phyloP scores from a whole-genome alignment of 805 yeast species.

The Teunomyces atbi region DNA sequence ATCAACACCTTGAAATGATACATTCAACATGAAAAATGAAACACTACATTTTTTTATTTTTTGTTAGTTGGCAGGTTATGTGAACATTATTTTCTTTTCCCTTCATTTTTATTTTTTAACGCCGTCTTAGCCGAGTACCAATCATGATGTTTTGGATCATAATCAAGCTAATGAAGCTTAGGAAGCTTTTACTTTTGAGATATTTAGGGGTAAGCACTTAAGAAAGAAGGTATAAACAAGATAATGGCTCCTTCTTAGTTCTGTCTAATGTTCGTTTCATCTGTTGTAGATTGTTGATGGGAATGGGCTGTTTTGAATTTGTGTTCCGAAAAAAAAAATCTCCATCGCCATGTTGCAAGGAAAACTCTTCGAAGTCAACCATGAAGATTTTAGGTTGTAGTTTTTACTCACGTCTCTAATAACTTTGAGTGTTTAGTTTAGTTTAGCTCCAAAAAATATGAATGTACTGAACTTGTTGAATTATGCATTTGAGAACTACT shows the following conservation, averaged over 20 bases:
- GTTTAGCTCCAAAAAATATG: conserved; percentile 2
- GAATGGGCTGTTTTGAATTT: not conserved
- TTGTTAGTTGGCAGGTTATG: conserved; percentile 1
- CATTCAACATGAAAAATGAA: not conserved
- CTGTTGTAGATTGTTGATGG: not conserved
- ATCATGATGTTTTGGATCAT: not conserved
- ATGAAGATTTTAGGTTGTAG: not conserved
- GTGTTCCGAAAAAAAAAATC: not conserved
- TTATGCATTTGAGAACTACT: not conserved
- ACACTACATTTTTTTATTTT: not conserved
- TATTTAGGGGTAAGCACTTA: not conserved
- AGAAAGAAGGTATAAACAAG: not conserved
- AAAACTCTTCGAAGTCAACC: not conserved
- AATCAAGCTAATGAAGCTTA: not conserved
- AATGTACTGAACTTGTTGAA: not conserved
- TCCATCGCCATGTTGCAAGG: not conserved
- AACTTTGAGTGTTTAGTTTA: not conserved
- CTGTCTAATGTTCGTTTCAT: not conserved
- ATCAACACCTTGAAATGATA: not conserved
- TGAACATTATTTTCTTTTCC: not conserved
- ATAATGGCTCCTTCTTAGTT: not conserved
- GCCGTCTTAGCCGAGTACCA: conserved; percentile 1
- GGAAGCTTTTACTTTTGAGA: not conserved
- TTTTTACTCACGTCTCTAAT: not conserved
- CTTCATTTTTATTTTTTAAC: not conserved